phyloP scores from a whole-genome alignment of 768 basidiomycete genomes.

The Pleurotus tuber-regium region DNA sequence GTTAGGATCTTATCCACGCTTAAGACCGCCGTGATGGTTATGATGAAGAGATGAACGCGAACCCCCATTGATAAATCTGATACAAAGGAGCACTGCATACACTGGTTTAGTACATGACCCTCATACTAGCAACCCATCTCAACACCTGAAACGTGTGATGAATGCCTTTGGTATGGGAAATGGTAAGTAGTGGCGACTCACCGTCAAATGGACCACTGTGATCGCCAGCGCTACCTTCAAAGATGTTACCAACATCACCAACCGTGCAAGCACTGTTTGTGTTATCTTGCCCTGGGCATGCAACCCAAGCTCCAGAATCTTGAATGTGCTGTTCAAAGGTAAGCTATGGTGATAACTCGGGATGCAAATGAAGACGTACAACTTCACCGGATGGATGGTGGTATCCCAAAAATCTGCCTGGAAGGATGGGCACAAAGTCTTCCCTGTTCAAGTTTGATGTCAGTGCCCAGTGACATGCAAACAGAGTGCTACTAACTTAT shows the following conservation, averaged over 20 bases:
- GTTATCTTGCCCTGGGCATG: constrained; percentile 66
- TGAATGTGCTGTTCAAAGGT: constrained; percentile 36
- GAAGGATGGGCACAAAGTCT: constrained; percentile 40
- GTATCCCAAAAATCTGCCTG: constrained; percentile 40
- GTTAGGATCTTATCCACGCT: too few species aligned
- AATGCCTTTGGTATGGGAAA: background rate
- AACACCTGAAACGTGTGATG: background rate
- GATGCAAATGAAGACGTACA: background rate
- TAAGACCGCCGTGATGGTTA: too few species aligned
- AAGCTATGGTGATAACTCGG: background rate
- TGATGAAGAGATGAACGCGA: too few species aligned
- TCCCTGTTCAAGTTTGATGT: constrained; percentile 22
- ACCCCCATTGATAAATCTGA: too few species aligned
- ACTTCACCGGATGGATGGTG: constrained; percentile 47
- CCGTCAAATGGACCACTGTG: constrained; percentile 43
- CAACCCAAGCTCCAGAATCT: constrained; percentile 46
- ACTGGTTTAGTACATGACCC: too few species aligned
- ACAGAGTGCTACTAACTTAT: constrained; percentile 30
- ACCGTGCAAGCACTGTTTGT: constrained; percentile 40
- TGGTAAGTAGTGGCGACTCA: background rate
- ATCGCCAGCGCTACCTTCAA: constrained; percentile 38
- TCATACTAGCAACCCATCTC: constrained; percentile 2
- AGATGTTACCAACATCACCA: constrained; percentile 44
- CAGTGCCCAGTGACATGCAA: too few species aligned
- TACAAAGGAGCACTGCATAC: too few species aligned